phyloP scores from a whole-genome alignment of 345 rosid species.

The Gossypioides kirkii region DNA sequence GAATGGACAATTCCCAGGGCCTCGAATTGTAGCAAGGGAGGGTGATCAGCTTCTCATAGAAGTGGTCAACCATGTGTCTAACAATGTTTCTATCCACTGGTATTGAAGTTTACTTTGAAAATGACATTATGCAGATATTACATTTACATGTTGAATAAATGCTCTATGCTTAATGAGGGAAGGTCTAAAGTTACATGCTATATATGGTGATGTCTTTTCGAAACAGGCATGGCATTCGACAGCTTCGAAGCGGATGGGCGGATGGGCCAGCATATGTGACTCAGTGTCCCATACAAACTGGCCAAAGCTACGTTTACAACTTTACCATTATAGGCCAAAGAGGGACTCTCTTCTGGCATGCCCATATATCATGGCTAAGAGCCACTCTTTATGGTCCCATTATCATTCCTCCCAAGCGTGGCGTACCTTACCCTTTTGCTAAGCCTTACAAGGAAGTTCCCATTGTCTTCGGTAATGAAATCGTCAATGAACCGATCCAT shows the following conservation, averaged over 20 bases:
- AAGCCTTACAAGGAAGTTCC: conserved; percentile 77
- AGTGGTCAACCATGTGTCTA: conserved; percentile 46
- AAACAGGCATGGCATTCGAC: conserved; percentile 60
- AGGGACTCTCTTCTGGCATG: conserved; percentile 55
- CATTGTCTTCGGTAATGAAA: conserved; percentile 49
- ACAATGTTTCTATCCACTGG: conserved; percentile 57
- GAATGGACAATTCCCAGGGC: conserved; percentile 56
- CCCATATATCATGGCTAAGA: conserved; percentile 66
- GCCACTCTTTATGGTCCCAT: conserved; percentile 68
- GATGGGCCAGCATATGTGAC: conserved; percentile 60
- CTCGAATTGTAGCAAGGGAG: conserved; percentile 50
- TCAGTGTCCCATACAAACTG: conserved; percentile 60
- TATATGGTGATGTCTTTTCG: neutral
- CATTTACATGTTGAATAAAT: neutral
- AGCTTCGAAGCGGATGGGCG: conserved; percentile 54
- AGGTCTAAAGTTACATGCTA: neutral
- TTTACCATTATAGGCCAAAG: conserved; percentile 55
- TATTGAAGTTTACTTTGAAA: conserved; percentile 11
- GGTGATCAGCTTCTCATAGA: conserved; percentile 50
- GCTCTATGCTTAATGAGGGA: neutral
- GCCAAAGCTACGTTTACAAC: conserved; percentile 49
- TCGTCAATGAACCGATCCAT: neutral
- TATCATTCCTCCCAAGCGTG: conserved; percentile 59
- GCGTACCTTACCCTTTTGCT: conserved; percentile 58
- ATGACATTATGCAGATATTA: neutral